phyloP scores from a whole-genome alignment of 306 rosid species.

The Coriaria nepalensis region DNA sequence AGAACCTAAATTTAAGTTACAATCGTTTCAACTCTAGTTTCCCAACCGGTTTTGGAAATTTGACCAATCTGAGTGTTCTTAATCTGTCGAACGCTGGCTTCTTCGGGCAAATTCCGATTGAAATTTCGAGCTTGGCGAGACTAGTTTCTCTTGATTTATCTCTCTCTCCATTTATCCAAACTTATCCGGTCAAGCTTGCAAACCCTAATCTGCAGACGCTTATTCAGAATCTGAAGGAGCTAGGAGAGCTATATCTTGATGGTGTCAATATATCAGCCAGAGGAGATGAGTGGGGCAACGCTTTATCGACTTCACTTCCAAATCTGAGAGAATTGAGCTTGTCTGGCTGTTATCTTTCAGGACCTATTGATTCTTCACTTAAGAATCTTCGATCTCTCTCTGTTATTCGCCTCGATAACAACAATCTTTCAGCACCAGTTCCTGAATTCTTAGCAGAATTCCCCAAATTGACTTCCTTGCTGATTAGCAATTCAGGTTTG shows the following conservation, averaged over 20 bases:
- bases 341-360: slow-evolving; percentile 9
- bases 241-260: slow-evolving; percentile 39
- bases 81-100: slow-evolving; percentile 21
- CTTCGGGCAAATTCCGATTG: slow-evolving; percentile 10
- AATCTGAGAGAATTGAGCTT: slow-evolving; percentile 21
- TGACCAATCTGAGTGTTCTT: slow-evolving; percentile 9
- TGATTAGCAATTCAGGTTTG: not conserved
- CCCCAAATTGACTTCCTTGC: slow-evolving; percentile 19
- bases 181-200: slow-evolving; percentile 8
- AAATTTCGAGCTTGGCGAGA: slow-evolving; percentile 8
- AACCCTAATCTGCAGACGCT: slow-evolving; percentile 9
- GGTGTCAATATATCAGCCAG: slow-evolving; percentile 25
- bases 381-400: slow-evolving; percentile 17
- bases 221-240: slow-evolving; percentile 11
- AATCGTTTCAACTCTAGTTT: slow-evolving; percentile 11
- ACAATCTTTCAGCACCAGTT: slow-evolving; percentile 8
- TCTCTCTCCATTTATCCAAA: not conserved
- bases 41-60: slow-evolving; percentile 2
- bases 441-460: slow-evolving; percentile 12
- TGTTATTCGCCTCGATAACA: slow-evolving; percentile 7
- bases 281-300: slow-evolving; percentile 33
- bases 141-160: slow-evolving; percentile 27
- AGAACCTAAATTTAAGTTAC: slow-evolving; percentile 12
- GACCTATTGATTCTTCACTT: slow-evolving; percentile 14
- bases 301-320: slow-evolving; percentile 17